These are phyloP conservation scores for Simmondsia chinensis DNA, from an alignment of 148 eudicot genomes.

Conservation along the genomic window DNA sequence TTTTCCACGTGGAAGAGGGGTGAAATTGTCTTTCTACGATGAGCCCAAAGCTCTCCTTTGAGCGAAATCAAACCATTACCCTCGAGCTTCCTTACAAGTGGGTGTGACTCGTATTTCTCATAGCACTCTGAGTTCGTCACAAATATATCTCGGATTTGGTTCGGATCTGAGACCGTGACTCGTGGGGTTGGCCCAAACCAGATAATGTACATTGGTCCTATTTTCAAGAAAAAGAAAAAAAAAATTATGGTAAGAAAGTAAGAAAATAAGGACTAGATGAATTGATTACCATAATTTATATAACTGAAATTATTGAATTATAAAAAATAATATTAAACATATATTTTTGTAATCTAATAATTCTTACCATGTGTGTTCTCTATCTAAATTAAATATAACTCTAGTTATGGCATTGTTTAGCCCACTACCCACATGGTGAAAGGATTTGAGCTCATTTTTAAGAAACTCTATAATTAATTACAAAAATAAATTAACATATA, in stretches of 20 bases:
- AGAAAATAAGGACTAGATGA: too few relatives aligned
- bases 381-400: too few relatives aligned
- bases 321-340: background rate
- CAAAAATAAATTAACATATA: too few relatives aligned
- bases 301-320: constrained; percentile 10
- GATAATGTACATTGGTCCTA: constrained; percentile 53
- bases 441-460: too few relatives aligned
- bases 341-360: too few relatives aligned
- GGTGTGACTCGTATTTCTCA: constrained; percentile 65
- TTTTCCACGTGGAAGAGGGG: constrained; percentile 66
- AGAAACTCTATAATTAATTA: too few relatives aligned
- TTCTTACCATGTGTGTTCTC: too few relatives aligned
- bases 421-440: too few relatives aligned
- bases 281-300: background rate
- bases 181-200: constrained; percentile 76
- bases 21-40: constrained; percentile 60
- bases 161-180: constrained; percentile 52
- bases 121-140: constrained; percentile 31
- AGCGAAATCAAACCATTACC: constrained; percentile 68
- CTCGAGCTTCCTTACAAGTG: constrained; percentile 59
- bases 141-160: constrained; percentile 42
- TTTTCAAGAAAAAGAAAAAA: background rate
- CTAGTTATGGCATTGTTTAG: too few relatives aligned
- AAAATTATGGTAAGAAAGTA: background rate
- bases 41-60: constrained; percentile 65